Conservation (phyloP, 192 early-diverging fungal genomes). For the Podila epicladia region DNA sequence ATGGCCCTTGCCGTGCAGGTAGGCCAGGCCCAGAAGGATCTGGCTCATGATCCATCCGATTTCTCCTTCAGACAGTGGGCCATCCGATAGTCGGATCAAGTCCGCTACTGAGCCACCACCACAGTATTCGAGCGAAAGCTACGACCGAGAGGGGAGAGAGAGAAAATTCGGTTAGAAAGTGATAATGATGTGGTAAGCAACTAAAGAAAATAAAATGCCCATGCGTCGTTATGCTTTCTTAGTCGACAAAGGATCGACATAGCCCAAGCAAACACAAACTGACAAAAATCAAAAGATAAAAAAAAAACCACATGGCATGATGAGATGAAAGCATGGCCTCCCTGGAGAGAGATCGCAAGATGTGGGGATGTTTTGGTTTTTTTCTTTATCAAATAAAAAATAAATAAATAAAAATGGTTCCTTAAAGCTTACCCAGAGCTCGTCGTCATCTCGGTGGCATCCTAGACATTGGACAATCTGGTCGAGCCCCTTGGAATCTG, state of each 20-base stretch:
- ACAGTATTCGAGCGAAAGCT: conserved; percentile 34
- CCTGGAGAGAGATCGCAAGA: no score
- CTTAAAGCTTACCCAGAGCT: conserved; percentile 26
- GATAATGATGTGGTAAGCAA: neutral
- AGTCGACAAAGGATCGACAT: neutral
- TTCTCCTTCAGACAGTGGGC: conserved; percentile 27
- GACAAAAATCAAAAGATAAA: neutral
- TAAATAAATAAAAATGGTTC: neutral
- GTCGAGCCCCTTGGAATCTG: conserved; percentile 5
- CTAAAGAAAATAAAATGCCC: neutral
- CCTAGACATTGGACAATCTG: conserved; percentile 33
- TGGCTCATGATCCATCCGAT: conserved; percentile 49
- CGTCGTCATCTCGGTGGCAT: conserved; percentile 18
- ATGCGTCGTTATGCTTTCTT: no score
- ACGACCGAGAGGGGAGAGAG: neutral
- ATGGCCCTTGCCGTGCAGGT: conserved; percentile 34
- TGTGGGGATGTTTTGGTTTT: neutral
- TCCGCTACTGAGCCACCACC: conserved; percentile 37
- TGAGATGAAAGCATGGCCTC: no score
- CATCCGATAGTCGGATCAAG: conserved; percentile 38
- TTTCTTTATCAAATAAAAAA: no score
- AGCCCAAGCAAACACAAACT: neutral
- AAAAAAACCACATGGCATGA: neutral
- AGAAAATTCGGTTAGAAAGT: neutral
- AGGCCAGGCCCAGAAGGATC: conserved; percentile 24